Conservation (phyloP, 2,329 filamentous ascomycete species). For the Monilinia aucupariae region DNA sequence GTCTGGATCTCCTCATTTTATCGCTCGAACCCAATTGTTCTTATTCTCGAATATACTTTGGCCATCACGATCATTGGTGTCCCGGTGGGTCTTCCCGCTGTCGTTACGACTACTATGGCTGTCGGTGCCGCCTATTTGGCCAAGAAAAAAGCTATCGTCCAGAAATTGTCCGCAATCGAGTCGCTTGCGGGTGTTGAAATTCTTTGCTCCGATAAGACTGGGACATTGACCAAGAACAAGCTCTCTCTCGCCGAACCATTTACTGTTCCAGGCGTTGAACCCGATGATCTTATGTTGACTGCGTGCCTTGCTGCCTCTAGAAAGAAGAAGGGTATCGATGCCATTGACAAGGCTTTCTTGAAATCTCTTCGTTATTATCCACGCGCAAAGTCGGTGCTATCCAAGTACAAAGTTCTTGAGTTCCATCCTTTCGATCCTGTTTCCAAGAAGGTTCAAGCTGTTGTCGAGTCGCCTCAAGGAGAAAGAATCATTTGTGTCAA, state of each 20-base stretch:
- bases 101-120: constrained; percentile 93
- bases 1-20: constrained; percentile 89
- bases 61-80: constrained; percentile 90
- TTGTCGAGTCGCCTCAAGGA: constrained; percentile 77
- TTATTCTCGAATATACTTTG: constrained; percentile 77
- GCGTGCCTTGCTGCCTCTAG: constrained; percentile 83
- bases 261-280: constrained; percentile 73
- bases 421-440: constrained; percentile 90
- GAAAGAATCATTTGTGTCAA: constrained; percentile 86
- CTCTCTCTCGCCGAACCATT: constrained; percentile 81
- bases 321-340: constrained; percentile 94
- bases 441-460: constrained; percentile 83
- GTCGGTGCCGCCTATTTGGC: constrained; percentile 87
- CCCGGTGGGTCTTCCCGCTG: constrained; percentile 85
- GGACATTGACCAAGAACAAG: constrained; percentile 92
- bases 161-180: constrained; percentile 88
- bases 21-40: constrained; percentile 73
- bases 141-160: constrained; percentile 88
- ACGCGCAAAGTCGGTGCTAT: constrained; percentile 70
- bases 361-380: constrained; percentile 81
- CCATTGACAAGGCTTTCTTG: constrained; percentile 91
- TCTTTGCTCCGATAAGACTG: constrained; percentile 91
- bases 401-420: constrained; percentile 77
- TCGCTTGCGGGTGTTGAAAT: constrained; percentile 90
- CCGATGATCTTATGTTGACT: constrained; percentile 86